Evolutionary conservation across 169 alveolate species (phyloP), one percentile per base, ranked within the genome.

Genomic region (Plasmodium fragile): DNA sequence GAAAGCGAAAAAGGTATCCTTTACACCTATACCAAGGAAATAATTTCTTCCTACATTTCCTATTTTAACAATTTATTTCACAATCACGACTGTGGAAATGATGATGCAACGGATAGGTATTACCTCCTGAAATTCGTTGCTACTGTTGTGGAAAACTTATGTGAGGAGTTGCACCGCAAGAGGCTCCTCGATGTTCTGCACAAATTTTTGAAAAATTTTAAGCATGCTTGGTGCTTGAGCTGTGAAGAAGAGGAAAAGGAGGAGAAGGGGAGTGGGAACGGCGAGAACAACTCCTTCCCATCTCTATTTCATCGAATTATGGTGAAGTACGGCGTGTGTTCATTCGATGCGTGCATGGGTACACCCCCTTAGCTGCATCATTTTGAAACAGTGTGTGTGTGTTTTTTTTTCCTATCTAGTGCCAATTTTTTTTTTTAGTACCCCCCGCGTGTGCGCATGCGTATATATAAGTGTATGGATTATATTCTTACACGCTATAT

Each of bases 181-280:
- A 87, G 93, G 70, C 81, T 52, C 5, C 80, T 87, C 41, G 93
- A 87, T 49, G 81, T 87, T 18, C 65, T 87, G 18, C 93, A 87
- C 32, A 87, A 34, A 71, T 87, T 87, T 75, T 45, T 87, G 32
- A 87, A 53, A 45, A 77, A 32, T 53, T 87, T 87, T 22, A 87
- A 87, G 53, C 49, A 59, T 30, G 34, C 78, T 55, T 87, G 93
- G 93, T 77, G 82, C 49, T 77, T 87, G 30, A 59, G 70, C 49
- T 18, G n/a, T 25, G n/a, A 5, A 16, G 39, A 28, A 49, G 59
- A 49, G 5, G 55, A 1, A 2, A 13, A 4, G 18, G 55, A 39
- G 45, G 45, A 45, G 18, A 45, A 49, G 59, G 59, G 22, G 7
- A 11, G 5, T 13, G 52, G 8, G 52, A 41, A 41, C 16, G 52